Evolutionary conservation across 2,329 filamentous ascomycete genomes (phyloP), one percentile per base, ranked within the genome.

Genomic region (Volutella citrinella): DNA sequence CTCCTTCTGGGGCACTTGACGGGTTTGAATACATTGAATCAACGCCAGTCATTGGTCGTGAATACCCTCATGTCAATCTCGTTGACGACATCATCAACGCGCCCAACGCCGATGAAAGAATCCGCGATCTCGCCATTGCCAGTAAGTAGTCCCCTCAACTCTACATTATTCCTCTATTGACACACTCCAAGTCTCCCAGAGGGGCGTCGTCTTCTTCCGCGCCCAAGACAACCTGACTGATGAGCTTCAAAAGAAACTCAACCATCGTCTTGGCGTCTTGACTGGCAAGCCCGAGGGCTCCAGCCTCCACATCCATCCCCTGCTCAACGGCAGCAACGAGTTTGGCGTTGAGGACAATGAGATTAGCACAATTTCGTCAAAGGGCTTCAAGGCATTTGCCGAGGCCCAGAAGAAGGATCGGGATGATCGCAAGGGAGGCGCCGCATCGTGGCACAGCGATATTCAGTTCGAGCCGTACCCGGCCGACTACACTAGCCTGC

Each of bases 121-220:
- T 82, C 14, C 68, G 72, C 2, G 79, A 83, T 44, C 63, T 84
- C 1, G 79, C 75, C 12, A 75, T 82, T 33, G 79, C 74, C 1
- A 71, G 76, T 78, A 57, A 36, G 59, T 43, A 7, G 12, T 11
- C 9, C 17, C 20, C 8, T 7, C 34, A 32, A 13, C 14, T 27
- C 13, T 10, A 9, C n/a, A 14, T 12, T 12, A 23, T 12, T 32
- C 6, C 14, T 21, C 26, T 18, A 16, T 14, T 7, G 25, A 38
- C 22, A 29, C n/a, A 29, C 2, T 0, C 2, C 0, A 9, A 80
- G 76, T 82, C 42, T 80, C 78, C 2, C 70, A 75, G 42, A 68
- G 80, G 11, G 78, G 78, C 3, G 79, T 83, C 3, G 78, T 83
- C 24, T 81, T 83, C 58, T 79, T 83, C 55, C 72, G 79, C 11